Base-by-base conservation (phyloP, 73 alveolate species). In the Tetrahymena thermophila region DNA sequence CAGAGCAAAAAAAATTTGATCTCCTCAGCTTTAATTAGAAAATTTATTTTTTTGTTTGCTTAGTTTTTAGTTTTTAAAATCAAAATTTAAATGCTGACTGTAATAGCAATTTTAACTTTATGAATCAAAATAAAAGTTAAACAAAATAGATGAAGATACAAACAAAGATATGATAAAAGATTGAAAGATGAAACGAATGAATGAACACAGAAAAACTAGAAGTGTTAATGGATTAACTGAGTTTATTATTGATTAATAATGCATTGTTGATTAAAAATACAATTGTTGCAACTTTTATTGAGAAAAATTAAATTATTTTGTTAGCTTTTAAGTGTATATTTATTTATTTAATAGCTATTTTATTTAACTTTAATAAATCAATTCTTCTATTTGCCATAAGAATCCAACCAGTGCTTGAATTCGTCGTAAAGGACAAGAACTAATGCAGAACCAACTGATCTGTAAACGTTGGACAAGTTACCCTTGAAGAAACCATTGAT, bases 401-500 rank as follows among this genome's bases (percentile, higher is more conserved):
- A 15, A 1, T n/a, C 35, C 37, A 44, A 50, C 96, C 50, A 94
- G 93, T 35, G 93, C 94, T 95, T 95, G 85, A 95, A 71, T 40
- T 95, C 97, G 85, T 95, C 97, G 94, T 95, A 95, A 31, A 95
- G 94, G 43, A 95, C 97, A 23, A 95, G 94, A 55, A 94, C 93
- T 19, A 95, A 94, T 8, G 98, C 94, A 85, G 96, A 83, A 34
- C 97, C 98, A n/a, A 96, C 84, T 23, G 96, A 94, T 95, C 96
- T 96, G 44, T 56, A 93, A 55, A 96, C 94, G 83, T 96, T 95
- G 23, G 98, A 94, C 34, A 96, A 94, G 40, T 84, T 89, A 93
- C 98, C 98, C 96, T 93, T 96, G 96, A 95, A 93, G 85, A 95
- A 95, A 19, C 96, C 97, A 9, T 0, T 34, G 23, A 43, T 93